Evolutionary conservation across 495 filamentous ascomycete species (phyloP).

Genomic region (Pyrenula aspistea): DNA sequence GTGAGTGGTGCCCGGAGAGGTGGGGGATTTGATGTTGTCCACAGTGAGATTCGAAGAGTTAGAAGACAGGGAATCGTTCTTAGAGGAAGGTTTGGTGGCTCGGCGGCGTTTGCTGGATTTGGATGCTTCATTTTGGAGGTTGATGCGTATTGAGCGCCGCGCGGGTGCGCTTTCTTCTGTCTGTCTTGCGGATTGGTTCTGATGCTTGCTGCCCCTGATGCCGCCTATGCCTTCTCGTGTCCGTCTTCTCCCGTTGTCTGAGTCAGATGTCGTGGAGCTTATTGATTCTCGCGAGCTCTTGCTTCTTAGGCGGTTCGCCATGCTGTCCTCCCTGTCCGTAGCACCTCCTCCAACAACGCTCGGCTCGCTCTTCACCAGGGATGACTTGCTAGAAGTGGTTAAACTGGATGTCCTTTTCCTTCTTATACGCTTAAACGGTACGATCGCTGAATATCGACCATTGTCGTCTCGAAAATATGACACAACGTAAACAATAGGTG

Average conservation of each 20-base stretch:
- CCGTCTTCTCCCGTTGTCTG: conserved; percentile 23
- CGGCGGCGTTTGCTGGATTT: neutral
- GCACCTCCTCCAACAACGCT: conserved; percentile 6
- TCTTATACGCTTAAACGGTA: conserved; percentile 47
- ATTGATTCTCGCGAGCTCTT: conserved; percentile 27
- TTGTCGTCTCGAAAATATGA: conserved; percentile 70
- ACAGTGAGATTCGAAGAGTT: conserved; percentile 32
- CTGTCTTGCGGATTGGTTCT: conserved; percentile 11
- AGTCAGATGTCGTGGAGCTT: conserved; percentile 34
- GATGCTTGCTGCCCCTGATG: conserved; percentile 36
- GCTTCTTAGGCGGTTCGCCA: conserved; percentile 18
- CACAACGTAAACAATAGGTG: conserved; percentile 69
- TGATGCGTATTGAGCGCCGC: conserved; percentile 80
- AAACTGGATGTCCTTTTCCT: conserved; percentile 13
- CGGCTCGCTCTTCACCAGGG: conserved; percentile 12
- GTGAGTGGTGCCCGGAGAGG: conserved; percentile 61
- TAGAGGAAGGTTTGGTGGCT: conserved; percentile 7
- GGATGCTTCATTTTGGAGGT: conserved; percentile 71
- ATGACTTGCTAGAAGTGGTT: conserved; percentile 1
- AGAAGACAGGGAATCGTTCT: conserved; percentile 13
- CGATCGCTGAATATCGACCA: conserved; percentile 62
- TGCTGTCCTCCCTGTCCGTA: conserved; percentile 16
- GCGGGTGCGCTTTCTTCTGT: conserved; percentile 52
- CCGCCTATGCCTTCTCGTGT: conserved; percentile 22
- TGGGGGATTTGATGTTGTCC: conserved; percentile 71